Base-by-base conservation (phyloP, 495 filamentous ascomycete species). In the Xylaria cubensis region DNA sequence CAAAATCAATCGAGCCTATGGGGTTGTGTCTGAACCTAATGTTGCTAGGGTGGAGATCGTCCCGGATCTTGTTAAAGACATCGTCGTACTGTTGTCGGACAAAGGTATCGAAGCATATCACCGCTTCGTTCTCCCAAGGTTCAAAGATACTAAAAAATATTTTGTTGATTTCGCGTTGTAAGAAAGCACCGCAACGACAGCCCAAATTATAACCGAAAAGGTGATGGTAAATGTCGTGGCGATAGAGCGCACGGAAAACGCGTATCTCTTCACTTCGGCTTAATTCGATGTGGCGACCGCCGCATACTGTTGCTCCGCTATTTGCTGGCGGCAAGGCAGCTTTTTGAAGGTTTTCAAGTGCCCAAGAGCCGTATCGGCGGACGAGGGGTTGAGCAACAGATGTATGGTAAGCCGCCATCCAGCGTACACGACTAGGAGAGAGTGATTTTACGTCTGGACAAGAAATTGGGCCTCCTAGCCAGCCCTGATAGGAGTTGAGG, bases 171-270 rank as follows among this genome's bases (percentile, higher is more conserved):
- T 21, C 36, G 5, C 4, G 0, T 8, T 12, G 2, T 1, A 10
- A 7, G 9, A n/a, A 7, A 32, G 1, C 9, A 5, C 32, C 61
- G 4, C 19, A 2, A 41, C 21, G 61, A 42, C 1, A 10, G 17
- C 39, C 36, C 61, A 64, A 0, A 32, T 42, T 64, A 3, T 48
- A 10, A 19, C 79, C 79, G 41, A 78, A 80, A 12, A 80, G 65
- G 55, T 80, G 78, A 53, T 74, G 72, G 70, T 72, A 77, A 19
- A 77, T 61, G n/a, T 80, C 72, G 61, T 72, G 75, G 63, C 80
- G 76, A 68, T 80, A 82, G 17, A 82, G 65, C 8, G 75, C 78
- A 1, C 79, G 75, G 34, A 75, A 42, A 39, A 79, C 42, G 26
- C 69, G 74, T 26, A 51, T 61, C 24, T 70, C 50, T 46, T 80